Evolutionary conservation across 768 basidiomycete genomes (phyloP).

Genomic region (Postia placenta): DNA sequence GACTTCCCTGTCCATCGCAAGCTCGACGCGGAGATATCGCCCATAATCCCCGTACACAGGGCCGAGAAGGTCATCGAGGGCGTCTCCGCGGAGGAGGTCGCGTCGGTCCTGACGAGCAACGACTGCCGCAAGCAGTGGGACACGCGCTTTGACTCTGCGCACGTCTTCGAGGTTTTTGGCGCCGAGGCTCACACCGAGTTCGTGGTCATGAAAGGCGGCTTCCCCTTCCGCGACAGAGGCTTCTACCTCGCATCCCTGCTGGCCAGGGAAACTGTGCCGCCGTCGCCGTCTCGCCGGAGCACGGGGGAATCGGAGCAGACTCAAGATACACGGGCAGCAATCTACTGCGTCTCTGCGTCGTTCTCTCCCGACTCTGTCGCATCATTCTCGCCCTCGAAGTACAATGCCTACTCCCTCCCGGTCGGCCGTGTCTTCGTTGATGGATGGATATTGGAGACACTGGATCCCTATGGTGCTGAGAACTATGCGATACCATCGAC

Average conservation of each 20-base stretch:
- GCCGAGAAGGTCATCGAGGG: conserved; percentile 92
- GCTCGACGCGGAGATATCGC: conserved; percentile 69
- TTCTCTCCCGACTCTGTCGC: conserved; percentile 60
- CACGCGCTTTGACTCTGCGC: conserved; percentile 69
- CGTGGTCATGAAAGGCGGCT: conserved; percentile 66
- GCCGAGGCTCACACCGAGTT: conserved; percentile 69
- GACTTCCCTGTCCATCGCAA: conserved; percentile 73
- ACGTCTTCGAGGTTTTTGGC: conserved; percentile 71
- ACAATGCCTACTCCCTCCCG: conserved; percentile 70
- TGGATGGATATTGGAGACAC: conserved; percentile 94
- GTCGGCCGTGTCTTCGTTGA: conserved; percentile 82
- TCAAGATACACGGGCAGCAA: conserved; percentile 48
- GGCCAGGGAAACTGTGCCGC: conserved; percentile 41
- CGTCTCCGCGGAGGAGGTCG: conserved; percentile 88
- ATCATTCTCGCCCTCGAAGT: conserved; percentile 54
- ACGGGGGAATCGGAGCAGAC: conserved; percentile 31
- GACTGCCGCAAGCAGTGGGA: conserved; percentile 83
- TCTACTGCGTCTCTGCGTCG: conserved; percentile 82
- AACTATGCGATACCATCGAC: conserved; percentile 94
- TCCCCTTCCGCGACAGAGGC: conserved; percentile 87
- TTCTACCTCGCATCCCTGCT: conserved; percentile 76
- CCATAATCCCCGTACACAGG: conserved; percentile 76
- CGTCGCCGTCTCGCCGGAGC: conserved; percentile 34
- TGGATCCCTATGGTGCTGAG: conserved; percentile 92
- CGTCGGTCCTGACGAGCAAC: conserved; percentile 60